Evolutionary conservation across 2,329 filamentous ascomycete species (phyloP), one percentile per base, ranked within the genome.

Genomic region (Talaromyces sp.): DNA sequence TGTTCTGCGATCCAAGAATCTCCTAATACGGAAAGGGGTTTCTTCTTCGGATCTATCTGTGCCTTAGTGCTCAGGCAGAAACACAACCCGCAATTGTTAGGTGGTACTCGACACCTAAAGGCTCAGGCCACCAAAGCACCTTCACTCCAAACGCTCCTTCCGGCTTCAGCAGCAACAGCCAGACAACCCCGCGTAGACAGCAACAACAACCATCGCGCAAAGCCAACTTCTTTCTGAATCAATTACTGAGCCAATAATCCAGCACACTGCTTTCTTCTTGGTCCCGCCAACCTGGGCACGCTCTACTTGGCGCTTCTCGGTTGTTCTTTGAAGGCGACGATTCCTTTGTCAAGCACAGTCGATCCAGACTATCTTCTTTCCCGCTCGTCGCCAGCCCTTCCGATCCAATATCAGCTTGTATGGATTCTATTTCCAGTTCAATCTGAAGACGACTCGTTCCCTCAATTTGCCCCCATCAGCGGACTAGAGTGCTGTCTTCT

Each of bases 11-110:
- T 13, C 52, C 33, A 37, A 33, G 27, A 52, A 64, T 64, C 41
- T 52, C 62, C 62, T 64, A 64, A 60, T 33, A 13, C 56, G 62
- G 62, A 37, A 56, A 37, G 16, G 7, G 33, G 31, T 3, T 24
- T 4, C 27, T 22, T 22, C 22, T 22, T 22, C 22, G 22, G 22
- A 22, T 22, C 27, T 22, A 39, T n/a, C 39, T 19, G n/a, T 35
- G 52, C 52, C 52, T 39, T 24, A 56, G 33, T 37, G 10, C 7
- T 64, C 19, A 60, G 62, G 62, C 62, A 11, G 16, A 43, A 58
- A 16, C 13, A 9, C 3, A 7, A 10, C 3, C 24, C 2, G 10
- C 14, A n/a, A 19, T 31, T 35, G 13, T 10, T 31, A 37, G 9
- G 31, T 37, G 24, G 33, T n/a, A 39, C n/a, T 24, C 4, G 61